Evolutionary conservation across 2,329 filamentous ascomycete genomes (phyloP), one percentile per base, ranked within the genome.

Genomic region (Nothopassalora personata): DNA sequence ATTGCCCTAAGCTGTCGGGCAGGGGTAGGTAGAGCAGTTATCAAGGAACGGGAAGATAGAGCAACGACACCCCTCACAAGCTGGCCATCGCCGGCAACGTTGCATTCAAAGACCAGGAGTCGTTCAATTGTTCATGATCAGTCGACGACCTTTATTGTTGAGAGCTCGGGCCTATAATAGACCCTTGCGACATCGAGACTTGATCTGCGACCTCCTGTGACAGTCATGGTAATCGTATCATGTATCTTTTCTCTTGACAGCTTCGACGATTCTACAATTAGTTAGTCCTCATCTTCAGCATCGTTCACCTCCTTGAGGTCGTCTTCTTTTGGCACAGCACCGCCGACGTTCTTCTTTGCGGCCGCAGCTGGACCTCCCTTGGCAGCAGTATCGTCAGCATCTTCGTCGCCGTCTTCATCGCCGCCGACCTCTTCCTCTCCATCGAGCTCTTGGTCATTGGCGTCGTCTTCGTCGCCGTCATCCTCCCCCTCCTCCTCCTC

Each of bases 341-440:
- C 62, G n/a, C 60, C 67, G 60, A 69, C 70, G 27, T 56, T 56
- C 46, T 63, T 59, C 58, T 71, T 70, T 23, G 68, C 69, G 34
- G 66, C 64, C 49, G 67, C 68, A 13, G 70, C 65, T 46, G 70
- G 69, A 5, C 66, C 69, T 15, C 65, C 57, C n/a, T 54, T 59
- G 39, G 67, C 65, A 11, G 66, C 65, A 11, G 69, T 70, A 51
- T 67, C 67, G 3, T 68, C 69, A 36, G 66, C 64, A 18, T 61
- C 58, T 33, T 72, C 71, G 15, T 72, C 71, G 1, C 68, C 68
- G 4, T 72, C 70, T 1, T 70, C 69, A 15, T 66, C 67, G 10
- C 62, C 66, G 45, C 39, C 63, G n/a, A 71, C 69, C 49, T 67
- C 59, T 59, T 73, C 72, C 54, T 67, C 59, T 59, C 72, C 72